Evolutionary conservation across 2,329 filamentous ascomycete species (phyloP).

Genomic region (Arthroderma uncinatum): DNA sequence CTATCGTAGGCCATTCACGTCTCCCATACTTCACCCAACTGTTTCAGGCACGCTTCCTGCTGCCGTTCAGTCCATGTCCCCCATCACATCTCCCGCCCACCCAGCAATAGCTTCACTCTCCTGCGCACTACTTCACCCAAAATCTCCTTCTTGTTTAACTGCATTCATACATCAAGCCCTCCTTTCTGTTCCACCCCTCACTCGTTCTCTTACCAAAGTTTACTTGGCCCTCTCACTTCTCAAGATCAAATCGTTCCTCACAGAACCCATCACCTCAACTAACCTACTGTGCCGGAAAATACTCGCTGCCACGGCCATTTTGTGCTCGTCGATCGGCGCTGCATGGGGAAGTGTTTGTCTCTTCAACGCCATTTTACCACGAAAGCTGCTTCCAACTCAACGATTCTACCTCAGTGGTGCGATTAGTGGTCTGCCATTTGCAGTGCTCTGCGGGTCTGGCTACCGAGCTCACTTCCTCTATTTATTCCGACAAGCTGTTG

Average conservation of each 20-base stretch:
- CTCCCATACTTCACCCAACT: constrained; percentile 73
- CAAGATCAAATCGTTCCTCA: constrained; percentile 55
- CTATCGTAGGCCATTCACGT: constrained; percentile 55
- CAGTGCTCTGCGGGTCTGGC: constrained; percentile 51
- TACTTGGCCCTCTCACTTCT: constrained; percentile 58
- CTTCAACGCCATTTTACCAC: constrained; percentile 69
- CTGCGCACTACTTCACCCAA: constrained; percentile 79
- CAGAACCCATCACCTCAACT: constrained; percentile 56
- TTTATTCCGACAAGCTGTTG: constrained; percentile 63
- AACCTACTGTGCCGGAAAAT: constrained; percentile 57
- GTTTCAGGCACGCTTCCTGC: constrained; percentile 50
- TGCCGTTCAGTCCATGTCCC: constrained; percentile 55
- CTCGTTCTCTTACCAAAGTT: constrained; percentile 58
- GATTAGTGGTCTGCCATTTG: constrained; percentile 67
- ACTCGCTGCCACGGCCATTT: constrained; percentile 63
- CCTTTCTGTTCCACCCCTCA: constrained; percentile 64
- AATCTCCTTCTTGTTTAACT: constrained; percentile 75
- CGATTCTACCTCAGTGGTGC: constrained; percentile 86
- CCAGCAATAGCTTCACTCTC: constrained; percentile 75
- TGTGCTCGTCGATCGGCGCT: constrained; percentile 73
- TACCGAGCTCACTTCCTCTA: constrained; percentile 56
- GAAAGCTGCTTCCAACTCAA: constrained; percentile 63
- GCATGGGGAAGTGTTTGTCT: constrained; percentile 84
- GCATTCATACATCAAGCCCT: constrained; percentile 85
- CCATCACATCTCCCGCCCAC: constrained; percentile 73